Evolutionary conservation across 352 stramenopile species (phyloP).

Genomic region (Phytophthora vignae): DNA sequence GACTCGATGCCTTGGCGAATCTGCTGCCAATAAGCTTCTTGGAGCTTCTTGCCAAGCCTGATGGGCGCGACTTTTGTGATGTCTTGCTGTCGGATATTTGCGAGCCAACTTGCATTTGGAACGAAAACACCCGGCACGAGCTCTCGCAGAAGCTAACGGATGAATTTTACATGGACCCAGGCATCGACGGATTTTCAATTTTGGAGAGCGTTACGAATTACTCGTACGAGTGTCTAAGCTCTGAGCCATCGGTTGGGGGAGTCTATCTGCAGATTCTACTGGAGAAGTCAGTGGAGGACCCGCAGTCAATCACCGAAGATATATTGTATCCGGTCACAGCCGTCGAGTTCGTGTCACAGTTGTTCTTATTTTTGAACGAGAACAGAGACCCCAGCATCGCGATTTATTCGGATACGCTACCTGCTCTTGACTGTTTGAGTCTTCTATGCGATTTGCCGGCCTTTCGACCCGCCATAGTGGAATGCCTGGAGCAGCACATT

Average conservation of each 20-base stretch:
- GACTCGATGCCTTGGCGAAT: conserved; percentile 69
- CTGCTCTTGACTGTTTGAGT: conserved; percentile 75
- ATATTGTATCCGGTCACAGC: conserved; percentile 62
- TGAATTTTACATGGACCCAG: conserved; percentile 71
- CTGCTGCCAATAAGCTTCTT: conserved; percentile 80
- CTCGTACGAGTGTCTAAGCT: conserved; percentile 85
- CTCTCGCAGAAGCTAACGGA: conserved; percentile 72
- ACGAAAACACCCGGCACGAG: conserved; percentile 64
- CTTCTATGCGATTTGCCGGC: conserved; percentile 67
- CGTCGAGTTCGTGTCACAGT: conserved; percentile 62
- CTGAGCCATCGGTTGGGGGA: conserved; percentile 70
- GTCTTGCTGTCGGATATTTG: conserved; percentile 77
- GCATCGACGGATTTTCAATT: conserved; percentile 65
- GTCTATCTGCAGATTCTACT: conserved; percentile 79
- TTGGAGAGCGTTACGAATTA: conserved; percentile 75
- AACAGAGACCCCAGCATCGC: conserved; percentile 76
- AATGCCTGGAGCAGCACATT: conserved; percentile 71
- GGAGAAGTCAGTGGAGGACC: conserved; percentile 66
- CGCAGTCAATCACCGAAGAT: conserved; percentile 55
- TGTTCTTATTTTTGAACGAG: conserved; percentile 85
- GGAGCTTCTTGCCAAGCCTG: conserved; percentile 74
- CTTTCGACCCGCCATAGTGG: conserved; percentile 65
- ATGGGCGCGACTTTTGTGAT: conserved; percentile 76
- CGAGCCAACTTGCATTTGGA: conserved; percentile 84
- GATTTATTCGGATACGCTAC: conserved; percentile 83